A percentile compares a stretch with the other conserved stretches of the same genome.
phyloP scores from a whole-genome alignment of 352 stramenopile species.

The Pythium dissotocum region DNA sequence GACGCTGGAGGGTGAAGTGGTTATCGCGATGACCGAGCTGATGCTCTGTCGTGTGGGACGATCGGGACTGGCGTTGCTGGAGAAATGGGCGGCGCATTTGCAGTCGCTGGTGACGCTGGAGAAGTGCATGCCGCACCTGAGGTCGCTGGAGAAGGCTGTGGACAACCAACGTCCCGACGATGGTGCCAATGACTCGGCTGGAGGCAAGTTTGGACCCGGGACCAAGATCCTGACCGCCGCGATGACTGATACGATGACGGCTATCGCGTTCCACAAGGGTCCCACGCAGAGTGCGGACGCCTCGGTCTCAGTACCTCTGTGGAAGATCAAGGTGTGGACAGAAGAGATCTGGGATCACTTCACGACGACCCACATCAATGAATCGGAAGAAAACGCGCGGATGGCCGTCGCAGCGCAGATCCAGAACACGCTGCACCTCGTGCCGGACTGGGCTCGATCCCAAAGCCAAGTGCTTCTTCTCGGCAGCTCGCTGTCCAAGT shows the following conservation, averaged over 20 bases:
- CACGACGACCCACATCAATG: conserved; percentile 42
- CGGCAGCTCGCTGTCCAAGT: conserved; percentile 78
- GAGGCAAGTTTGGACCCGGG: too few species aligned
- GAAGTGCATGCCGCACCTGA: conserved; percentile 34
- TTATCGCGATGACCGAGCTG: conserved; percentile 67
- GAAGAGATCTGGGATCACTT: conserved; percentile 33
- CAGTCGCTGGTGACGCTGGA: conserved; percentile 20
- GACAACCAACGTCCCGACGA: too few species aligned
- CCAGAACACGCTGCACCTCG: conserved; percentile 9
- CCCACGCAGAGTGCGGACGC: too few species aligned
- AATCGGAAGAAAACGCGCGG: conserved; percentile 43
- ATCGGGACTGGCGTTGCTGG: conserved; percentile 37
- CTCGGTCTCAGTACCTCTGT: too few species aligned
- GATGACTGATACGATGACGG: too few species aligned
- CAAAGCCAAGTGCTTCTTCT: conserved; percentile 48
- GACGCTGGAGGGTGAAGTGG: conserved; percentile 49
- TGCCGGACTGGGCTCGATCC: conserved; percentile 9
- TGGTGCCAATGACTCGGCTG: too few species aligned
- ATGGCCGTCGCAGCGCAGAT: conserved; percentile 14
- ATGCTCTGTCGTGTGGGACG: conserved; percentile 47
- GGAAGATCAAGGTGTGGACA: conserved; percentile 21
- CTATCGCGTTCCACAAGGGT: conserved; percentile 48
- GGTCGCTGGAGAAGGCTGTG: too few species aligned
- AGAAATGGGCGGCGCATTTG: conserved; percentile 43
- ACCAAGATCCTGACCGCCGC: too few species aligned